Evolutionary conservation across 805 yeast species (phyloP).

Genomic region (Komagataella phaffii): DNA sequence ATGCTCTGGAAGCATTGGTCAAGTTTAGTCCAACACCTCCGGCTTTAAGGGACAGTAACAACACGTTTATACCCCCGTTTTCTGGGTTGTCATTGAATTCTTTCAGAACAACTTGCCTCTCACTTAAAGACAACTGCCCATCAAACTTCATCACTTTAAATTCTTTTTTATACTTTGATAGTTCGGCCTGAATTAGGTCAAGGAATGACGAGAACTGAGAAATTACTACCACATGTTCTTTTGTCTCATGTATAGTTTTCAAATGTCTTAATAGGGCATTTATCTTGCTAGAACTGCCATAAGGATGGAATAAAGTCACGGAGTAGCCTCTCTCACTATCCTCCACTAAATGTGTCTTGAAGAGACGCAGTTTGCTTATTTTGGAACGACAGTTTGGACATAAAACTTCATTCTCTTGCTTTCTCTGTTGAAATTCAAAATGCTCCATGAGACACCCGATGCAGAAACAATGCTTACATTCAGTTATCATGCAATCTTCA

Average conservation of each 20-base stretch:
- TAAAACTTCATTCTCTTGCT: slow-evolving; percentile 21
- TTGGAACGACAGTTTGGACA: slow-evolving; percentile 71
- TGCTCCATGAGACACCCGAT: slow-evolving; percentile 61
- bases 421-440: slow-evolving; percentile 46
- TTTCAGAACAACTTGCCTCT: slow-evolving; percentile 47
- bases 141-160: slow-evolving; percentile 62
- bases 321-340: slow-evolving; percentile 9
- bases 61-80: slow-evolving; percentile 23
- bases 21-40: slow-evolving; percentile 91
- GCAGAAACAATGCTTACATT: slow-evolving; percentile 78
- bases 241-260: slow-evolving; percentile 36
- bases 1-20: slow-evolving; percentile 75
- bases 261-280: slow-evolving; percentile 55
- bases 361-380: slow-evolving; percentile 35
- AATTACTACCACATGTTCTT: slow-evolving; percentile 73
- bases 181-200: slow-evolving; percentile 57
- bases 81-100: slow-evolving; percentile 27
- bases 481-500: slow-evolving; percentile 38
- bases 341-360: slow-evolving; percentile 18
- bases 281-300: slow-evolving; percentile 56
- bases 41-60: slow-evolving; percentile 71
- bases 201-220: slow-evolving; percentile 81
- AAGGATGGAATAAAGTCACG: slow-evolving; percentile 31
- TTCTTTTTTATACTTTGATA: slow-evolving; percentile 28
- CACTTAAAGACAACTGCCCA: slow-evolving; percentile 59